Evolutionary conservation across 2,329 filamentous ascomycete genomes (phyloP), one percentile per base, ranked within the genome.

Genomic region (Ophiostoma novo-ulmi): DNA sequence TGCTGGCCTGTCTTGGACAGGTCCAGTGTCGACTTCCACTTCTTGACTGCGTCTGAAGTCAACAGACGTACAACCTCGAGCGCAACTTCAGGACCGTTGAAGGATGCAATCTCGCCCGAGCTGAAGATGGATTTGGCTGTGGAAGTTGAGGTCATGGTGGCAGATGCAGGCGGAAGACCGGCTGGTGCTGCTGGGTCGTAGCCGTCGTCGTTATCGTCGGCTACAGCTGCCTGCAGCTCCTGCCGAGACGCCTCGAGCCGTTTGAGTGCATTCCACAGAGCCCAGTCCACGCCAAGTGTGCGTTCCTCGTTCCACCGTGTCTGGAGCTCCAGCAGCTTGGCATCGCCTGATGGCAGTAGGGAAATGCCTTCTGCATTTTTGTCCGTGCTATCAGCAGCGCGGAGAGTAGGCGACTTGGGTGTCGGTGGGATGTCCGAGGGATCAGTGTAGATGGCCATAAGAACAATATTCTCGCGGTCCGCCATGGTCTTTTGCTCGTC

Each of bases 401-500:
- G 65, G 7, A 14, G 63, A 8, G 77, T 77, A 0, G 86, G 86
- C 14, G 85, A 88, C 75, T 85, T 85, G 14, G 86, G 85, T 3
- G 85, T 84, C 2, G 82, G 79, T 1, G 86, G 86, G 67, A 88
- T 87, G 72, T 88, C 85, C 3, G 82, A 80, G 1, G 79, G 75
- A 67, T 84, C 82, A 1, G 83, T 82, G 75, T 89, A 89, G 64
- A 88, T 80, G n/a, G 81, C 85, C 84, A 90, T 87, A 44, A 90
- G 81, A 75, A 88, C 87, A 13, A 81, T 81, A 66, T 83, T 83
- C 75, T 89, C 87, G 36, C 87, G 84, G 66, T 85, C 82, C 7
- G 82, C 80, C 76, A 88, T 88, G 35, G 79, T 77, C 72, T 83
- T 82, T 74, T 87, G 85, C 76, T 89, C 85, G 0, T 83, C 80